These are phyloP conservation scores for Ophiostoma montium DNA, from an alignment of 2,329 filamentous ascomycete genomes.

Conservation along the genomic window DNA sequence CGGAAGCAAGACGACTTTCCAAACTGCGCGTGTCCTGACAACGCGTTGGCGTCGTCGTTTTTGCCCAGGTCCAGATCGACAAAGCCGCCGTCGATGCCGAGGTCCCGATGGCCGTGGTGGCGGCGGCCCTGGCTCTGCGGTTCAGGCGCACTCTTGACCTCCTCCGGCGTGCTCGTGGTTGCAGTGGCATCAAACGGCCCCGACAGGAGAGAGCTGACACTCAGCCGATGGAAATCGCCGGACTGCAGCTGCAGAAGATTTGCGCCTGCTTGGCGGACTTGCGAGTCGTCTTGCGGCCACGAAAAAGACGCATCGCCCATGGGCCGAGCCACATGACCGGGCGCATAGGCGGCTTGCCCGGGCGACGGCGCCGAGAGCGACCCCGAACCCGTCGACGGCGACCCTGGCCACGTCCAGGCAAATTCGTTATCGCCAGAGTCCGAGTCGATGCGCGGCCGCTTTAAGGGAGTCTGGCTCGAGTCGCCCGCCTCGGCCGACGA, in stretches of 20 bases:
- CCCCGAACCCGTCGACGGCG: slow-evolving; percentile 10
- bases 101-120: slow-evolving; percentile 29
- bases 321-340: neutral
- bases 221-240: slow-evolving; percentile 30
- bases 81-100: slow-evolving; percentile 58
- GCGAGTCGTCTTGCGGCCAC: slow-evolving; percentile 1
- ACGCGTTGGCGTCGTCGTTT: slow-evolving; percentile 57
- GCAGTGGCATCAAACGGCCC: slow-evolving; percentile 18
- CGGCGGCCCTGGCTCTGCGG: neutral
- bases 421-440: slow-evolving; percentile 13
- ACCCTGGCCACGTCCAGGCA: slow-evolving; percentile 13
- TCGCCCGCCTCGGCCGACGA: slow-evolving; percentile 1
- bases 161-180: neutral
- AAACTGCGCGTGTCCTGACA: slow-evolving; percentile 25
- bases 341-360: neutral
- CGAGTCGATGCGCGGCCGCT: slow-evolving; percentile 11
- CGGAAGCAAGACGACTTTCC: slow-evolving; percentile 10
- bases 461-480: neutral
- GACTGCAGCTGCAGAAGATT: slow-evolving; percentile 5
- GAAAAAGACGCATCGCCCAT: neutral
- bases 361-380: slow-evolving; percentile 10
- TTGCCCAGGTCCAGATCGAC: slow-evolving; percentile 54
- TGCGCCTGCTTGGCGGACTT: neutral
- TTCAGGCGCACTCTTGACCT: neutral
- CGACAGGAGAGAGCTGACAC: slow-evolving; percentile 50